A percentile compares a stretch with the other conserved stretches of the same genome.
phyloP scores from a whole-genome alignment of 139 green algal species.

The Chlorella sp. region DNA sequence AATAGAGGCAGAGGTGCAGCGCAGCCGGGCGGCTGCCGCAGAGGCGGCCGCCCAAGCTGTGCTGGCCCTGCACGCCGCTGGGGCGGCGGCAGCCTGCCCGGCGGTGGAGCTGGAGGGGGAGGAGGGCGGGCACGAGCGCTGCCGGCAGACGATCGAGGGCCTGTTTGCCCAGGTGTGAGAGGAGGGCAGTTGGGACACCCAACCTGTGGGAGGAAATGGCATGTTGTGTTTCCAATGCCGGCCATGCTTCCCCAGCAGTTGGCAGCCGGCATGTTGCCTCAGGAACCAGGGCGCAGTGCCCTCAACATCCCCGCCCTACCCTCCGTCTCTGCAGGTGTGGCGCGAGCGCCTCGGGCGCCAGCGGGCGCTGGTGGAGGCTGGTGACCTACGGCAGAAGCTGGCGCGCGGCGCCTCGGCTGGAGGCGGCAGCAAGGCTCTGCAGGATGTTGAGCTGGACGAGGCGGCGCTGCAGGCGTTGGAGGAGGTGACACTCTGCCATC shows the following conservation, averaged over 20 bases:
- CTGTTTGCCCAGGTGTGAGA: neutral
- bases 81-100: neutral
- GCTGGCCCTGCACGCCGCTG: neutral
- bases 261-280: too few relatives aligned
- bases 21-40: neutral
- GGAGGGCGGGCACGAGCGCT: neutral
- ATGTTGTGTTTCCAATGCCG: neutral
- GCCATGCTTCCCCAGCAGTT: too few relatives aligned
- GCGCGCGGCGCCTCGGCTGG: neutral
- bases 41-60: neutral
- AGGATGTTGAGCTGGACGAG: neutral
- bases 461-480: neutral
- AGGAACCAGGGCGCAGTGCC: too few relatives aligned
- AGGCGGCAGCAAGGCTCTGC: neutral
- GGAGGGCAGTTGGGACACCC: neutral
- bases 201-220: neutral
- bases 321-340: neutral
- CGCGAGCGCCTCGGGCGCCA: slow-evolving; percentile 21
- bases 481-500: neutral
- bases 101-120: neutral
- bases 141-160: neutral
- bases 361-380: neutral
- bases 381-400: neutral
- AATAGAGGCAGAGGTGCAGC: neutral
- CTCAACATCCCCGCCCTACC: too few relatives aligned